Evolutionary conservation across 2,329 filamentous ascomycete species (phyloP).

Genomic region (Microsporum canis): DNA sequence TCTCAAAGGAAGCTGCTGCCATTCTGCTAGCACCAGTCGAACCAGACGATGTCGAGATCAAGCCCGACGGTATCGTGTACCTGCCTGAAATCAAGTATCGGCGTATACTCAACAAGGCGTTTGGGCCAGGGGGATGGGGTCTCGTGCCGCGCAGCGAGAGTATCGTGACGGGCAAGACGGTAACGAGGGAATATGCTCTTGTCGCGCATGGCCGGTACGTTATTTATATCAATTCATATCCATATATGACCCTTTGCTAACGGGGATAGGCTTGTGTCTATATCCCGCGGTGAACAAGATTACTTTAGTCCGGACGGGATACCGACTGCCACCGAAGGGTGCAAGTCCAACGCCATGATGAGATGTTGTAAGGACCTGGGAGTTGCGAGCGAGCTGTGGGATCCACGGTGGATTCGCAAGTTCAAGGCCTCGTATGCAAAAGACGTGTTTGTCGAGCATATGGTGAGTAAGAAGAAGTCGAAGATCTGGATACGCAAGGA

Average conservation of each 20-base stretch:
- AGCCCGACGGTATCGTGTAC: constrained; percentile 93
- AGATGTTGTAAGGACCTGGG: constrained; percentile 97
- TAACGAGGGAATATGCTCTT: constrained; percentile 87
- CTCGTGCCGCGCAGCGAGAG: constrained; percentile 78
- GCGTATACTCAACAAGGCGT: constrained; percentile 75
- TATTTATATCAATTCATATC: not conserved
- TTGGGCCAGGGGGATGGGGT: constrained; percentile 93
- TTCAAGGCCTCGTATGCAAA: constrained; percentile 65
- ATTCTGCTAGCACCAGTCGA: constrained; percentile 58
- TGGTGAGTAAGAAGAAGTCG: constrained; percentile 72
- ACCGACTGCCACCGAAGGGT: constrained; percentile 88
- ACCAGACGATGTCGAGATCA: constrained; percentile 78
- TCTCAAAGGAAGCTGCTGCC: constrained; percentile 56
- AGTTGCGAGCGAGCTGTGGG: constrained; percentile 91
- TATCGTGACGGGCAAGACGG: constrained; percentile 65
- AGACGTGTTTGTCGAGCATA: constrained; percentile 85
- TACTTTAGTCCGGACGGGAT: constrained; percentile 87
- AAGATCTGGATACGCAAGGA: constrained; percentile 82
- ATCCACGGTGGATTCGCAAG: constrained; percentile 75
- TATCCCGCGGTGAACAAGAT: constrained; percentile 86
- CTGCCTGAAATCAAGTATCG: constrained; percentile 97
- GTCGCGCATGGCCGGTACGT: constrained; percentile 71
- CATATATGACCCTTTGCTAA: constrained; percentile 9
- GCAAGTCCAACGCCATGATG: constrained; percentile 95
- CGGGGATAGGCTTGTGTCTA: constrained; percentile 64